Evolutionary conservation across 495 filamentous ascomycete genomes (phyloP), one percentile per base, ranked within the genome.

Genomic region (Daldinia vernicosa): DNA sequence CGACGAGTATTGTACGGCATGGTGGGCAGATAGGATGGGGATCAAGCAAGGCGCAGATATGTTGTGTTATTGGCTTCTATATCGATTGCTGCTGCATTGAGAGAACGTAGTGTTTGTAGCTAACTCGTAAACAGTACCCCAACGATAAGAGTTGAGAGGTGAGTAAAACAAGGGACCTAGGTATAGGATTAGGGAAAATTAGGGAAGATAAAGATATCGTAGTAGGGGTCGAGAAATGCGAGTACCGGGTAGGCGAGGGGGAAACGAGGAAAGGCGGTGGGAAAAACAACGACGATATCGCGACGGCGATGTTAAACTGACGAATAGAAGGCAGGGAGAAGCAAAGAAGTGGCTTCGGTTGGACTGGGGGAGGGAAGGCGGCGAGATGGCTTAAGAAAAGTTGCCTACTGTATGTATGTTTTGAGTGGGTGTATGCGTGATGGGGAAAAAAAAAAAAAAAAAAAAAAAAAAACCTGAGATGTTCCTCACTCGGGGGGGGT

Each of bases 1-100:
- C 95, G 90, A 81, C 95, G 91, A 68, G 95, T 99, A 81, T 99
- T 97, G 87, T 98, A 98, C 69, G 93, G 93, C 93, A 97, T 97
- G 74, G 67, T 88, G 70, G 72, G 54, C 67, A 56, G 43, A 50
- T 54, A 61, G 40, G 59, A 58, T 69, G 61, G 64, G 1, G 33
- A 35, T 35, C 33, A 35, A 35, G 62, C 54, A 67, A 47, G 39
- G 69, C 58, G 64, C 67, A 75, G 68, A 17, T 74, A 59, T 69
- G 52, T 71, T 74, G 55, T 69, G 52, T 71, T 57, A 57, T 74
- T 50, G 3, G 14, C 3, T 67, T 67, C 56, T 69, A 73, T 69
- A 72, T 72, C 60, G 67, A 43, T 45, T 57, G 66, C 27, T 30
- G 70, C 27, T 53, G 75, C 75, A 75, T 77, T 62, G 71, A 77